Evolutionary conservation across 306 rosid genomes (phyloP).

Genomic region (Inga oerstediana): DNA sequence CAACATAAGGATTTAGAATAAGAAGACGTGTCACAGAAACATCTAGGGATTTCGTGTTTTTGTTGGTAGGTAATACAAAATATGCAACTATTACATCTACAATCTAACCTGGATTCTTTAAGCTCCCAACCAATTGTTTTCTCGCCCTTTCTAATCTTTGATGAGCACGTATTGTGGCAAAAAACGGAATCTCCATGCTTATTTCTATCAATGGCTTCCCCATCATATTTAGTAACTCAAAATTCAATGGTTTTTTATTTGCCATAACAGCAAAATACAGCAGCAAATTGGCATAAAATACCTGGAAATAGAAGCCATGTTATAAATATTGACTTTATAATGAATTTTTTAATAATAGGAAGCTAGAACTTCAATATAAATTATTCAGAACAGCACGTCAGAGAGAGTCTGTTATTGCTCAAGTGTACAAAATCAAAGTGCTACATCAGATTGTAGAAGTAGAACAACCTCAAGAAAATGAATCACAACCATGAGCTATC

Average conservation of each 20-base stretch:
- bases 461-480: background rate
- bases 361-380: constrained; percentile 21
- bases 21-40: constrained; percentile 4
- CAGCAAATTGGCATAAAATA: constrained; percentile 83
- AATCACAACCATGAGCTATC: too few species aligned
- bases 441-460: background rate
- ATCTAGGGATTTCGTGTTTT: constrained; percentile 13
- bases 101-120: constrained; percentile 71
- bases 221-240: constrained; percentile 65
- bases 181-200: constrained; percentile 87
- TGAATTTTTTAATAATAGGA: constrained; percentile 9
- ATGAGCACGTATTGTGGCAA: constrained; percentile 96
- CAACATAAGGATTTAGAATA: constrained; percentile 28
- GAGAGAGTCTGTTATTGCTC: background rate
- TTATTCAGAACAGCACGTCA: constrained; percentile 22
- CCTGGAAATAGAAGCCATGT: constrained; percentile 53
- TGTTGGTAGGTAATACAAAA: constrained; percentile 7
- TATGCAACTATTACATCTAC: constrained; percentile 10
- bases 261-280: constrained; percentile 90
- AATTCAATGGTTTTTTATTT: constrained; percentile 64
- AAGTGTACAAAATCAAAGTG: background rate
- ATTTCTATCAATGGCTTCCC: constrained; percentile 89
- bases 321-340: constrained; percentile 3
- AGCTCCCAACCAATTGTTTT: constrained; percentile 61
- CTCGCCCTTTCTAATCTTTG: constrained; percentile 70